A percentile compares a stretch with the other conserved stretches of the same genome.
phyloP scores from a whole-genome alignment of 1,284 basidiomycete species.

The Trichosporon coremiiforme region DNA sequence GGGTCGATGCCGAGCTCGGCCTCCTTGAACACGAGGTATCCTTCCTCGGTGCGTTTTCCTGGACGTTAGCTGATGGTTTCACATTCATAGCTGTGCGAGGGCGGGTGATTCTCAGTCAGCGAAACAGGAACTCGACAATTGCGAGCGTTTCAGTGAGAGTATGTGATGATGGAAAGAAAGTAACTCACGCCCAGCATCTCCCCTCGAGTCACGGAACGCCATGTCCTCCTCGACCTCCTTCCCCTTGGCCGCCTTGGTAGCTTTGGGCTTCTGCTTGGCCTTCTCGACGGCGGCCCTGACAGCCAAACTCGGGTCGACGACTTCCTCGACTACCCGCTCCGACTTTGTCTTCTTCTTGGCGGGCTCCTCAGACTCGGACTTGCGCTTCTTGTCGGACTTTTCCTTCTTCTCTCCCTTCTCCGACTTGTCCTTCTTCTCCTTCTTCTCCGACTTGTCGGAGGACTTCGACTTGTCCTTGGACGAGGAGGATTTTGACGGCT shows the following conservation, averaged over 20 bases:
- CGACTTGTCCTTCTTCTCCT: constrained; percentile 6
- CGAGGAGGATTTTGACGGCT: constrained; percentile 10
- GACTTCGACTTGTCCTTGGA: not conserved
- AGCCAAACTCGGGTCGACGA: constrained; percentile 39
- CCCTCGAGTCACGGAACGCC: constrained; percentile 74
- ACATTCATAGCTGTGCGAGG: too few relatives aligned
- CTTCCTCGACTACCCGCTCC: constrained; percentile 35
- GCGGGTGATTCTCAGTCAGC: too few relatives aligned
- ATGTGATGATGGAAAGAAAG: too few relatives aligned
- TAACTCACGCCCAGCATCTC: constrained; percentile 69
- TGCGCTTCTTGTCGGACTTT: too few relatives aligned
- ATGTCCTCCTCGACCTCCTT: constrained; percentile 58
- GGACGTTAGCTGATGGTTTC: constrained; percentile 31
- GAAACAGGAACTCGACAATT: too few relatives aligned
- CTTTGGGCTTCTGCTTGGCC: constrained; percentile 22
- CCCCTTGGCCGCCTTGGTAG: too few relatives aligned
- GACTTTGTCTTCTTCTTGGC: constrained; percentile 16
- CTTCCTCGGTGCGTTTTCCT: constrained; percentile 83
- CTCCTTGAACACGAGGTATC: constrained; percentile 80
- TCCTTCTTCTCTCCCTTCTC: constrained; percentile 1
- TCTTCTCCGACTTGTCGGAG: constrained; percentile 8
- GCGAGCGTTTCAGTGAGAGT: too few relatives aligned
- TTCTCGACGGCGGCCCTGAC: constrained; percentile 24
- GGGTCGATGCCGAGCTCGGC: constrained; percentile 75
- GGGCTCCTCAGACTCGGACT: not conserved